Base-by-base conservation (phyloP, 176 grass and related monocot species). In the Puya raimondii region DNA sequence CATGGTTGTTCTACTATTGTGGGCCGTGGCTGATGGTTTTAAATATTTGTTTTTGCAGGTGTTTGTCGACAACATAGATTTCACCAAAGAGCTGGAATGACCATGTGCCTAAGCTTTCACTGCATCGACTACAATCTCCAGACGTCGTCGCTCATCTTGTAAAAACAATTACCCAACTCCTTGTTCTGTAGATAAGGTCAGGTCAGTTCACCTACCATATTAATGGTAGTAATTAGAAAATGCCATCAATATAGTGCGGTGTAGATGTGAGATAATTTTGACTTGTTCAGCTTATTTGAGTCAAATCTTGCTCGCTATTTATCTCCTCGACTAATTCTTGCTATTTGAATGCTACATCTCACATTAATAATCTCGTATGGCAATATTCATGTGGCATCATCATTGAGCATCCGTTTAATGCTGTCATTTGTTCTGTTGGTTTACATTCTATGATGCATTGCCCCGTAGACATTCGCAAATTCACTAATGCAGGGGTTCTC, bases 41-140 rank as follows among this genome's bases (percentile, higher is more conserved):
- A 1, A 67, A 51, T 66, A 17, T 63, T 22, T 21, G 0, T 1
- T 16, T 56, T 8, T 80, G 72, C 78, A 91, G 91, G 91, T 96
- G 51, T 86, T 91, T 69, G 91, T 91, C 8, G 75, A 91, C 63
- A 88, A 91, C 23, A 80, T 82, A 58, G 91, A 91, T 66, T 86
- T 91, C n/a, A 72, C 80, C 27, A 85, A 82, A 58, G 91, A 96
- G 49, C 73, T 91, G 51, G 91, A 96, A 70, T 88, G 47, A 69
- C 54, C 20, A 57, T 61, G 56, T 16, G 16, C 17, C 16, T 61
- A 61, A 47, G 33, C 14, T 67, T 67, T 33, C 18, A 48, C 7
- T 49, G 65, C 65, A 10, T 12, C 33, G 33, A 5, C 33, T 67
- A 61, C 17, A 20, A 10, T 29, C 9, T 10, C 26, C 33, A 17